Evolutionary conservation across 176 grass and related monocot species (phyloP), one percentile per base, ranked within the genome.

Genomic region (Saccharum officinarum): DNA sequence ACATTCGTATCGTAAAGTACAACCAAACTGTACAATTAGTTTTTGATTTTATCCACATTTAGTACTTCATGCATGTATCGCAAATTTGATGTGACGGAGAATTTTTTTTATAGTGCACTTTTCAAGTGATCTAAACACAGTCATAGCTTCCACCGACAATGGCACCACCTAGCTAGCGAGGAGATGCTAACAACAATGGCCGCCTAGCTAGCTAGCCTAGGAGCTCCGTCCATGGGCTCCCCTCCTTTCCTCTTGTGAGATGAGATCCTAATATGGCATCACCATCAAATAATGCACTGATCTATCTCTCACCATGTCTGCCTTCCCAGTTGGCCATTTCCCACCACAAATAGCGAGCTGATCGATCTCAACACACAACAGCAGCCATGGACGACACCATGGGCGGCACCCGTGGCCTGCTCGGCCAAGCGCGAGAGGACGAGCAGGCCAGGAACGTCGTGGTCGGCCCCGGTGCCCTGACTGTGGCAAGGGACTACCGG

Each of bases 401-500:
- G 38, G 83, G 59, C 33, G 55, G 61, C 59, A 61, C 83, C 13
- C 52, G 49, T 57, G 83, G 5, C 22, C 38, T 77, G 74, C 36
- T 70, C 26, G 82, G 85, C 76, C 89, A 88, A 26, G 81, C 11
- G 17, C 20, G 75, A 38, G 64, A 60, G 2, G 64, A 57, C 7
- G 54, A 82, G 63, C 78, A 76, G 28, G 45, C 78, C n/a, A 84
- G 50, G 75, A 88, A 33, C 8, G 47, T 66, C 30, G 80, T 88
- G 62, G 49, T 80, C 22, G 76, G 78, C n/a, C 71, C 82, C 10
- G 65, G 78, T 16, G 77, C 87, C 23, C 67, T 82, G 75, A 71
- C 77, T 2, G 71, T 70, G 50, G 77, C 67, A 6, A 85, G 97
- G 74, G 93, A 95, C 64, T 94, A 96, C 84, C 83, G 84, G 69